These are phyloP conservation scores for Boletales sp. DNA, from an alignment of 768 basidiomycete genomes.

Conservation along the genomic window DNA sequence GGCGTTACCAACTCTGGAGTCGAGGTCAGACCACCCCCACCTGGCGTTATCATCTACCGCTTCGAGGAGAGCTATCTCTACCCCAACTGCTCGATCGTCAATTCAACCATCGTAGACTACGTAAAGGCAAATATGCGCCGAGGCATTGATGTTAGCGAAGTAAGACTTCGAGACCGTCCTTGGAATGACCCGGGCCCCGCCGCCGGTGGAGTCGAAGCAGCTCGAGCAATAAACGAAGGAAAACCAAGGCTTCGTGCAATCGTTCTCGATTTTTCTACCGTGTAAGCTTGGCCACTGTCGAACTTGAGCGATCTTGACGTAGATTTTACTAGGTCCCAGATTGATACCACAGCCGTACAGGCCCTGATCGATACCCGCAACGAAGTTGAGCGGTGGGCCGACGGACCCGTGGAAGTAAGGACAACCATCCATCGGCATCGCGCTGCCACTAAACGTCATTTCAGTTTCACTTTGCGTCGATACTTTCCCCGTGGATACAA, in stretches of 20 bases:
- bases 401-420: constrained; percentile 67
- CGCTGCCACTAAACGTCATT: constrained; percentile 11
- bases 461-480: constrained; percentile 91
- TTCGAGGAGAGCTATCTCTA: constrained; percentile 89
- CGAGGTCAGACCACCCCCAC: constrained; percentile 71
- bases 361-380: constrained; percentile 84
- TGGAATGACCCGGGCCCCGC: constrained; percentile 93
- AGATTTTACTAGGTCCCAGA: constrained; percentile 56
- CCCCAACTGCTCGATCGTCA: constrained; percentile 69
- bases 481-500: constrained; percentile 92
- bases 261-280: constrained; percentile 85
- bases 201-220: constrained; percentile 42
- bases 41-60: constrained; percentile 89
- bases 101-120: constrained; percentile 72
- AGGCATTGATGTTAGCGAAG: constrained; percentile 66
- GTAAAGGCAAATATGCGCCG: constrained; percentile 76
- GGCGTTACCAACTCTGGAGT: constrained; percentile 66
- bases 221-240: constrained; percentile 46
- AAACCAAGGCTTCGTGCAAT: constrained; percentile 78
- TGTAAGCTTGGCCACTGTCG: constrained; percentile 39
- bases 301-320: neutral
- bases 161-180: constrained; percentile 68
- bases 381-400: constrained; percentile 86
- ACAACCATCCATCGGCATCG: neutral
- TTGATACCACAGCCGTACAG: constrained; percentile 92